Evolutionary conservation across 2,329 filamentous ascomycete species (phyloP), one percentile per base, ranked within the genome.

Genomic region (Magnaporthiopsis poae): DNA sequence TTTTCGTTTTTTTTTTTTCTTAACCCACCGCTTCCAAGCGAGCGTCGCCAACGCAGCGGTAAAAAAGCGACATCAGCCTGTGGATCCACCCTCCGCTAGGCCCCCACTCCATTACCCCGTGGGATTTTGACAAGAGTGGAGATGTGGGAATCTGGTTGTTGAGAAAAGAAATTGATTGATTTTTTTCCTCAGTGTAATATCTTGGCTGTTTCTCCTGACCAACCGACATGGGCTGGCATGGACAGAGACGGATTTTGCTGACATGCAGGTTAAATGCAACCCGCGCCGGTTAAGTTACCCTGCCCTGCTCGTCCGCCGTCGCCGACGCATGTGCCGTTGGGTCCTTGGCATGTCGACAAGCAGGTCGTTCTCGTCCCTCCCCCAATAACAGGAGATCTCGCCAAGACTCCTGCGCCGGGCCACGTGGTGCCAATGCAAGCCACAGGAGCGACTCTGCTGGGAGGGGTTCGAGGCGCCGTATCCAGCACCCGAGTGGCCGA

Each of bases 1-100:
- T 25, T 2, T n/a, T 5, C 1, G 1, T 18, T 21, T 5, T 18
- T 15, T 2, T 7, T 4, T 11, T 1, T 4, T 5, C 21, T 18
- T 18, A 5, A n/a, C 18, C 18, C 18, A 56, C 46, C 18, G 46
- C 46, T 21, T 7, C 46, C 46, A 36, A 36, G 35, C 12, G 35
- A 12, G 2, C 35, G 1, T 12, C 12, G 35, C 35, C 35, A 56
- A 56, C 21, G 25, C 46, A 25, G 46, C 18, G 8, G 46, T 18
- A 21, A 52, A 5, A 15, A 52, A 46, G 39, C 46, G 46, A 56
- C 39, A 46, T 18, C 39, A 18, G 15, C 39, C n/a, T 56, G 21
- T 7, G 46, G 46, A 25, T 56, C n/a, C 46, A 25, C 46, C 21
- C 4, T 56, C 46, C 18, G 21, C 11, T 3, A 3, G 31, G 31